phyloP scores from a whole-genome alignment of 1,284 basidiomycete genomes.

The Entoloma clypeatum region DNA sequence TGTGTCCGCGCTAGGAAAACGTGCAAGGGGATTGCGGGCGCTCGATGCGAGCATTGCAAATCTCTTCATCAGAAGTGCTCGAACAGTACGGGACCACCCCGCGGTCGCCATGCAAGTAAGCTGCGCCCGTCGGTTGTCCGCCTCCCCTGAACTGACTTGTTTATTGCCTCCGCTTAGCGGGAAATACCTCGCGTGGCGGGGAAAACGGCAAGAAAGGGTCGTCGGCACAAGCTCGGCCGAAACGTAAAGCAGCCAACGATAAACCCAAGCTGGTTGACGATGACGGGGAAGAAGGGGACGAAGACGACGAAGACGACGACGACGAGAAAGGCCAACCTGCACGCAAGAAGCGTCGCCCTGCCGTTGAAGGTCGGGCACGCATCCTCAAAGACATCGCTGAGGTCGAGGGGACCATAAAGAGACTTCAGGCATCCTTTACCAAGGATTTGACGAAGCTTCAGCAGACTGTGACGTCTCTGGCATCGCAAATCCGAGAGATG shows the following conservation, averaged over 20 bases:
- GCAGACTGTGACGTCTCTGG: conserved; percentile 16
- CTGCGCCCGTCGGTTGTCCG: conserved; percentile 14
- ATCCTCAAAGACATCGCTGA: conserved; percentile 19
- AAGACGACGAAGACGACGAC: conserved; percentile 21
- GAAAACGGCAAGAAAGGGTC: conserved; percentile 15
- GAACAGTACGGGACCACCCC: conserved; percentile 38
- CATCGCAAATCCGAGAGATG: conserved; percentile 16
- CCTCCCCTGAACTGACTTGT: conserved; percentile 10
- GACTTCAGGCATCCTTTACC: conserved; percentile 15
- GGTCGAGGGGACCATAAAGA: conserved; percentile 21
- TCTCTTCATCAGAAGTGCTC: conserved; percentile 41
- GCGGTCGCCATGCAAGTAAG: conserved; percentile 34
- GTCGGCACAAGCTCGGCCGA: conserved; percentile 20
- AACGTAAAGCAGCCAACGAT: conserved; percentile 22
- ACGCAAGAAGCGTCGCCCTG: conserved; percentile 19
- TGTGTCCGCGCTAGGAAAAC: conserved; percentile 37
- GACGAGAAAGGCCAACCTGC: conserved; percentile 12
- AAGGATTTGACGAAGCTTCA: conserved; percentile 21
- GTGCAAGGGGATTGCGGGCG: conserved; percentile 37
- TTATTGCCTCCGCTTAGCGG: conserved; percentile 11
- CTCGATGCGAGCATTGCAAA: conserved; percentile 42
- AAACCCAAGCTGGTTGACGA: conserved; percentile 39
- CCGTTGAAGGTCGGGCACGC: conserved; percentile 11
- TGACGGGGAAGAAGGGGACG: conserved; percentile 36
- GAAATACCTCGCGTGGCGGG: conserved; percentile 10